A percentile compares a stretch with the other conserved stretches of the same genome.
Evolutionary conservation across 139 green algal species (phyloP).

Genomic region (Picochlorum sp.): DNA sequence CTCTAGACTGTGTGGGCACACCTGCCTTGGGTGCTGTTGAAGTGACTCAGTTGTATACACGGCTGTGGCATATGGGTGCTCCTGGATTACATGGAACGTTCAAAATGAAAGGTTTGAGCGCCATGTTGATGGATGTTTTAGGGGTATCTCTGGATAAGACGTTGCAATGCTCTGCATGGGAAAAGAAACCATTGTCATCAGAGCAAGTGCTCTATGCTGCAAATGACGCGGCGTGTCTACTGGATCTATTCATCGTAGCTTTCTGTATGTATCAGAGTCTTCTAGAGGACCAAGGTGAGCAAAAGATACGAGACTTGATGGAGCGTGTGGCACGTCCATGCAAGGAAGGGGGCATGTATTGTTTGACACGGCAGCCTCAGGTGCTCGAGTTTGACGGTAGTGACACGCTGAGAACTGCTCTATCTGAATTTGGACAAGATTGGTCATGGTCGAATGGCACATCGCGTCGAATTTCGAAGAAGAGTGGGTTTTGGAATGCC

Average conservation of each 20-base stretch:
- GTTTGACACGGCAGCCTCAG: no score
- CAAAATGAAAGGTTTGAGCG: conserved; percentile 22
- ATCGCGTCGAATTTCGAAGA: no score
- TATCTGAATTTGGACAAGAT: no score
- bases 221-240: conserved; percentile 33
- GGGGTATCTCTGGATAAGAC: conserved; percentile 39
- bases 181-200: conserved; percentile 6
- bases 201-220: conserved; percentile 39
- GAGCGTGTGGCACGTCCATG: no score
- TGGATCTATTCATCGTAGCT: conserved; percentile 25
- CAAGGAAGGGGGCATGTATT: no score
- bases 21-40: conserved; percentile 1
- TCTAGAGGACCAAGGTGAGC: no score
- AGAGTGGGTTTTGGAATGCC: no score
- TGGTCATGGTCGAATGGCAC: no score
- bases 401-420: no score
- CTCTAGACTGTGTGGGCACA: conserved; percentile 17
- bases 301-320: no score
- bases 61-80: neutral
- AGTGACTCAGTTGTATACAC: neutral
- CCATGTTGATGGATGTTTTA: conserved; percentile 27
- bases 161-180: conserved; percentile 43
- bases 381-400: no score
- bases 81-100: no score
- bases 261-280: neutral